A percentile compares a stretch with the other conserved stretches of the same genome.
Evolutionary conservation across 1,284 basidiomycete genomes (phyloP).

Genomic region (Mrakiaceae sp.): DNA sequence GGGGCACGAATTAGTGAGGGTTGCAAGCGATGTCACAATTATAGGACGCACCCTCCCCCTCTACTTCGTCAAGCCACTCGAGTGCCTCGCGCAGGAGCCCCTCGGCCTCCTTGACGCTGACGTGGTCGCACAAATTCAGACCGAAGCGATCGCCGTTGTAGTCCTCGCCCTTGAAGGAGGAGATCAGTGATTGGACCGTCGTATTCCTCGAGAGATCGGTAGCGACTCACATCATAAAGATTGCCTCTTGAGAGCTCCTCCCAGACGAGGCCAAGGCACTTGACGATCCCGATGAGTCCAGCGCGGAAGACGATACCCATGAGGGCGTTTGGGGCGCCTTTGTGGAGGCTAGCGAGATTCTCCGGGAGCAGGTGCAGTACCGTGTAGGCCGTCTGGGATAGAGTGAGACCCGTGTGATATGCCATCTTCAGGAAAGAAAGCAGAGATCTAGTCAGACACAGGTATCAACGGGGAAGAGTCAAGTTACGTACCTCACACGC

Average conservation of each 20-base stretch:
- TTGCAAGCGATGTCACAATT: not conserved
- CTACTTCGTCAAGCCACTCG: slow-evolving; percentile 34
- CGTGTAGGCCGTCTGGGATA: slow-evolving; percentile 75
- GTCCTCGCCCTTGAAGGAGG: slow-evolving; percentile 54
- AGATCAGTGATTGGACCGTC: not conserved
- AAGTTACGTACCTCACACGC: slow-evolving; percentile 56
- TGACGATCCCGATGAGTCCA: slow-evolving; percentile 56
- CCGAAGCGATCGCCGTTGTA: slow-evolving; percentile 74
- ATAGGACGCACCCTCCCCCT: not conserved
- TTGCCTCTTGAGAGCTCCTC: slow-evolving; percentile 58
- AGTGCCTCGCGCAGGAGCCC: slow-evolving; percentile 49
- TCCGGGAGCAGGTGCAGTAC: slow-evolving; percentile 56
- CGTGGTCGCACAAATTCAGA: slow-evolving; percentile 54
- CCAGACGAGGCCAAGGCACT: slow-evolving; percentile 69
- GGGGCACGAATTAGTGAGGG: not conserved
- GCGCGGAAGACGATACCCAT: slow-evolving; percentile 59
- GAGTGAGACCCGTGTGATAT: slow-evolving; percentile 68
- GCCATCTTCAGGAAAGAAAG: slow-evolving; percentile 48
- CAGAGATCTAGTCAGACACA: slow-evolving; percentile 19
- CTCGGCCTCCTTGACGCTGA: slow-evolving; percentile 46
- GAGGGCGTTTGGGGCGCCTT: slow-evolving; percentile 38
- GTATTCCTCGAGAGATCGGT: slow-evolving; percentile 5
- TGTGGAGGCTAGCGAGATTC: slow-evolving; percentile 26
- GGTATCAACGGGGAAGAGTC: slow-evolving; percentile 17
- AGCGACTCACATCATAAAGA: slow-evolving; percentile 57